phyloP scores from a whole-genome alignment of 345 rosid genomes.

The Populus simonii region DNA sequence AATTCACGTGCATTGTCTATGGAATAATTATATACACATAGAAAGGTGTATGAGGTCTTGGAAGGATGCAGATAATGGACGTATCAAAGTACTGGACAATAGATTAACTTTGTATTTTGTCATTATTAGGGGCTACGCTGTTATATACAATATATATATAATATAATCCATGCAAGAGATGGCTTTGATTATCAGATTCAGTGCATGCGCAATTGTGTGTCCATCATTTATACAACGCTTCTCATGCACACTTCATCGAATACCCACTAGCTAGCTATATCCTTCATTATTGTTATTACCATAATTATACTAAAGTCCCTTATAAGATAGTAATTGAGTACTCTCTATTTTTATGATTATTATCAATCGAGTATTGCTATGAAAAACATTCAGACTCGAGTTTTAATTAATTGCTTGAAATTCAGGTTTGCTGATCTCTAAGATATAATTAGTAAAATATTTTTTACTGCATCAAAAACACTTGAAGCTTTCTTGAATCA shows the following conservation, averaged over 20 bases:
- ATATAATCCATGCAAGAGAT: neutral
- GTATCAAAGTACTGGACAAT: neutral
- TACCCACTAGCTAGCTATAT: constrained; percentile 21
- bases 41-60: no score
- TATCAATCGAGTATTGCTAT: neutral
- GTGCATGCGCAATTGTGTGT: neutral
- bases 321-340: neutral
- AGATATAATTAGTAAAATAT: neutral
- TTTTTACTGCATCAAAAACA: neutral
- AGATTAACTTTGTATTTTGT: neutral
- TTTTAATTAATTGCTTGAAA: neutral
- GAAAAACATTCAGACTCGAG: neutral
- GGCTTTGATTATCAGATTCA: neutral
- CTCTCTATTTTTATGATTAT: neutral
- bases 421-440: neutral
- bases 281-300: constrained; percentile 13
- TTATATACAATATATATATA: neutral
- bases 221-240: constrained; percentile 33
- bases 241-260: constrained; percentile 33
- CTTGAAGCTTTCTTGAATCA: neutral
- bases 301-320: constrained; percentile 7
- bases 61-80: neutral
- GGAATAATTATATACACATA: neutral
- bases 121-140: constrained; percentile 4
- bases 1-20: neutral